These are phyloP conservation scores for Jatropha curcas DNA, from an alignment of 345 rosid genomes.

Conservation along the genomic window DNA sequence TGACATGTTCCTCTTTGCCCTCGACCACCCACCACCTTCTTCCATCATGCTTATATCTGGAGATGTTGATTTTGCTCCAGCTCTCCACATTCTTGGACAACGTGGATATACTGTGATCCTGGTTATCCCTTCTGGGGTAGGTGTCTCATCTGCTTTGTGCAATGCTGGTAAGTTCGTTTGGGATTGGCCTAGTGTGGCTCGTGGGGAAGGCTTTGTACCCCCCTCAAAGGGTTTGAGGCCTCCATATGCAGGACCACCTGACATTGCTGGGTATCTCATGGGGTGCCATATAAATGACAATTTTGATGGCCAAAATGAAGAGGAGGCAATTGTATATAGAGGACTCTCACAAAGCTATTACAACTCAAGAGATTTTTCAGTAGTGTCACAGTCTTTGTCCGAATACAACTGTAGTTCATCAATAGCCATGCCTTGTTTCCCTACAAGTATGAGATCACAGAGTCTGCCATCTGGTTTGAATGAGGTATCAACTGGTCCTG, in stretches of 20 bases:
- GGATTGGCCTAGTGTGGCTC: slow-evolving; percentile 98
- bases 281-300: slow-evolving; percentile 52
- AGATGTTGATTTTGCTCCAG: slow-evolving; percentile 95
- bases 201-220: slow-evolving; percentile 89
- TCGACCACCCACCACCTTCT: slow-evolving; percentile 85
- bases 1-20: slow-evolving; percentile 95
- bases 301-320: slow-evolving; percentile 56
- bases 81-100: slow-evolving; percentile 93
- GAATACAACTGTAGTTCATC: slow-evolving; percentile 45
- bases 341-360: slow-evolving; percentile 59
- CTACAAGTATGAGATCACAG: slow-evolving; percentile 45
- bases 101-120: slow-evolving; percentile 85
- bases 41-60: slow-evolving; percentile 91
- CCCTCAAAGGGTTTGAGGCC: slow-evolving; percentile 41
- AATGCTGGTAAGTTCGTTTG: slow-evolving; percentile 93
- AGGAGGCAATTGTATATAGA: slow-evolving; percentile 69
- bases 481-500: slow-evolving; percentile 44
- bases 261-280: slow-evolving; percentile 47
- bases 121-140: slow-evolving; percentile 81
- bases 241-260: slow-evolving; percentile 42
- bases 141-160: slow-evolving; percentile 81
- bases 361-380: slow-evolving; percentile 59
- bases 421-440: slow-evolving; percentile 38
- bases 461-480: slow-evolving; percentile 57
- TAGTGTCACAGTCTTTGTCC: slow-evolving; percentile 55